A percentile compares a stretch with the other conserved stretches of the same genome.
Evolutionary conservation across 306 rosid genomes (phyloP).

Genomic region (Aeschynomene evenia): DNA sequence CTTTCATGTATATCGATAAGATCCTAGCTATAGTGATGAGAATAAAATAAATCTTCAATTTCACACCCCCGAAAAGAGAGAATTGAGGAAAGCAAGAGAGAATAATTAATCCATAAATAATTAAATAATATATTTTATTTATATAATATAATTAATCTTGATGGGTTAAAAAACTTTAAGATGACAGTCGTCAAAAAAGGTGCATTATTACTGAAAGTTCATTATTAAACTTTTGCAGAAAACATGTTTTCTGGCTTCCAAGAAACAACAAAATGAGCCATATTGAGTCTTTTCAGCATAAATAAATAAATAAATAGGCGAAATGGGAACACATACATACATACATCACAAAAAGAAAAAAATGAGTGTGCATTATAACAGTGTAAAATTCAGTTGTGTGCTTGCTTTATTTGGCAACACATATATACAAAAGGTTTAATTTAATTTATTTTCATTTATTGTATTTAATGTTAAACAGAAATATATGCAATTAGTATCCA

Average conservation of each 20-base stretch:
- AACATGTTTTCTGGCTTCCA: conserved; percentile 28
- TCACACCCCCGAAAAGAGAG: conserved; percentile 10
- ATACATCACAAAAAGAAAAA: too few relatives aligned
- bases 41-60: conserved; percentile 27
- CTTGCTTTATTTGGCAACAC: conserved; percentile 41
- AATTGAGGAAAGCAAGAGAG: conserved; percentile 18
- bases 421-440: conserved; percentile 33
- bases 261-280: conserved; percentile 29
- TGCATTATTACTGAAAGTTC: conserved; percentile 23
- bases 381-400: conserved; percentile 32
- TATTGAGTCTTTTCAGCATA: conserved; percentile 8
- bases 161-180: conserved; percentile 21
- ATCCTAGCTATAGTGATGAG: conserved; percentile 10
- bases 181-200: conserved; percentile 37
- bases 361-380: conserved; percentile 30
- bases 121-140: background rate
- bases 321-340: conserved; percentile 48
- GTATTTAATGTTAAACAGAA: too few relatives aligned
- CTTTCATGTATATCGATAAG: conserved; percentile 33
- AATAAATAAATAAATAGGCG: too few relatives aligned
- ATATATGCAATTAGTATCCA: too few relatives aligned
- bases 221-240: conserved; percentile 44
- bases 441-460: background rate
- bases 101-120: background rate
- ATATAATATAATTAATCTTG: background rate